A percentile compares a stretch with the other conserved stretches of the same genome.
phyloP scores from a whole-genome alignment of 352 stramenopile species.

The Phytophthora cryptogea region DNA sequence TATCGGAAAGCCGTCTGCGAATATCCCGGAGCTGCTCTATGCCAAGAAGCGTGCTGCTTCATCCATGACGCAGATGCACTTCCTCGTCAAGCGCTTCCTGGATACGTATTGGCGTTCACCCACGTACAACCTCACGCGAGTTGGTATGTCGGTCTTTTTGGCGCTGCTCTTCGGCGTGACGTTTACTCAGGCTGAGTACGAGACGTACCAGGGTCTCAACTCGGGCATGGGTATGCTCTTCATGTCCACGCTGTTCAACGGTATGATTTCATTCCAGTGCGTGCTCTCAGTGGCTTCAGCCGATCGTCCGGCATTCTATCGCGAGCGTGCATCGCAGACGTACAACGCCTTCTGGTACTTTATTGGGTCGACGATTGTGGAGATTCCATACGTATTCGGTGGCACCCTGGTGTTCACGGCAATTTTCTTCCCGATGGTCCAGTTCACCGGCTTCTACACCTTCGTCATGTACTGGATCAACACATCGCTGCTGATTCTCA shows the following conservation, averaged over 20 bases:
- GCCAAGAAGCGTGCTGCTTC: conserved; percentile 29
- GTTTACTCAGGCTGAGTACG: conserved; percentile 52
- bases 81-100: conserved; percentile 32
- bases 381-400: conserved; percentile 82
- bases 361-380: conserved; percentile 80
- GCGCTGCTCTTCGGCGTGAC: conserved; percentile 83
- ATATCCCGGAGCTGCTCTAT: conserved; percentile 26
- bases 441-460: conserved; percentile 40
- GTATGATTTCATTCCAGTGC: conserved; percentile 74
- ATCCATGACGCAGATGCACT: conserved; percentile 26
- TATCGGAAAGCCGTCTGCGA: conserved; percentile 15
- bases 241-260: conserved; percentile 81
- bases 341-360: conserved; percentile 83
- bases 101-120: conserved; percentile 57
- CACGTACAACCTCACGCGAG: conserved; percentile 84
- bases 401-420: conserved; percentile 38
- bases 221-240: conserved; percentile 85
- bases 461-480: conserved; percentile 48
- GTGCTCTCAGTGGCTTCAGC: conserved; percentile 71
- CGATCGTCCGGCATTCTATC: conserved; percentile 88
- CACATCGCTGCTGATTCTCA: conserved; percentile 37
- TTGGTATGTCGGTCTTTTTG: conserved; percentile 76
- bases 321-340: conserved; percentile 74
- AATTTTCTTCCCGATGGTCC: conserved; percentile 51
- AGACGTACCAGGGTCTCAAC: conserved; percentile 52